Base-by-base conservation (phyloP, 2,329 filamentous ascomycete genomes). In the Diaporthe caulivora region DNA sequence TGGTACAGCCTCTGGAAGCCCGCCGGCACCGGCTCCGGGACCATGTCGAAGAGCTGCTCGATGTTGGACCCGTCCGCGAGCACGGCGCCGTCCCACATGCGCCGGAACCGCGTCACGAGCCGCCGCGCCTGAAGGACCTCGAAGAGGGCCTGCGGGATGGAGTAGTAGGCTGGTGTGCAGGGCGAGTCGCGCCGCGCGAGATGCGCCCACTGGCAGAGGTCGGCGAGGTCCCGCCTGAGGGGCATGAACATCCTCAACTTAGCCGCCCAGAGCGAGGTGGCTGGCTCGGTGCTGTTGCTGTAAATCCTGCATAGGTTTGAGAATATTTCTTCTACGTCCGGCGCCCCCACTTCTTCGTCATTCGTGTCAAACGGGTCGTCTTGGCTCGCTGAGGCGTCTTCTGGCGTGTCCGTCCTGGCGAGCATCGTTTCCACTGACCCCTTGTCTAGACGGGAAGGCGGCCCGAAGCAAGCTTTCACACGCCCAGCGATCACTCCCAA, bases 51-150 rank as follows among this genome's bases (percentile, higher is more conserved):
- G 57, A 60, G 57, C 57, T 60, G 34, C 34, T 15, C 37, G 57
- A 44, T 60, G 57, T 44, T 60, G 15, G 57, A 60, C 21, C 57
- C 57, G 57, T 60, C 55, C 55, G 55, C 55, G 55, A 60, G 55
- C 55, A 60, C 34, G 4, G 55, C 34, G 34, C 55, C 55, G 55
- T 60, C 15, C 57, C 37, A 60, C 57, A 21, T 60, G 4, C 57
- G 57, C 15, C 15, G 57, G 57, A 60, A 60, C 57, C 26, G 57
- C 57, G 57, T 44, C 10, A 37, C 40, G 57, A 44, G 57, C 37
- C 57, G 42, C 10, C 26, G 42, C n/a, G 57, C 37, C 37, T 7
- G 24, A n/a, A 60, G 37, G 57, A 60, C 57, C 57, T 60, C 37
- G 37, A 60, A 60, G 37, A 60, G 42, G 37, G 57, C 57, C 37